A percentile compares a stretch with the other conserved stretches of the same genome.
Evolutionary conservation across 176 grass and related monocot species (phyloP).

Genomic region (Ensete glaucum): DNA sequence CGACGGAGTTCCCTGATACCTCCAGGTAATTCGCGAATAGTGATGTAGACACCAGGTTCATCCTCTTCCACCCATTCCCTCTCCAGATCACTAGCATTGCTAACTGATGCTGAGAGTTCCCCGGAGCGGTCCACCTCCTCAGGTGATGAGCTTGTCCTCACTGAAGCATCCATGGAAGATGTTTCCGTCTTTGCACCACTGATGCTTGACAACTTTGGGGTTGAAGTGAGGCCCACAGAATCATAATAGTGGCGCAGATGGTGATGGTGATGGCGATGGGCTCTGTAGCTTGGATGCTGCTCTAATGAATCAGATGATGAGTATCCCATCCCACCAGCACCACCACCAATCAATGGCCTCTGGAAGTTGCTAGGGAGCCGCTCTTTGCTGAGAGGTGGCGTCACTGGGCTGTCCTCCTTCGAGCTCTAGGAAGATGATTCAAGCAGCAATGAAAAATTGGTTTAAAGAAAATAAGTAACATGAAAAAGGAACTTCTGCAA

Average conservation of each 20-base stretch:
- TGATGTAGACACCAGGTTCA: slow-evolving; percentile 92
- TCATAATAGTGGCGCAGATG: slow-evolving; percentile 42
- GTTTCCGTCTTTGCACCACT: slow-evolving; percentile 78
- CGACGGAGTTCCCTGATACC: slow-evolving; percentile 80
- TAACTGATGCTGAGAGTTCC: slow-evolving; percentile 66
- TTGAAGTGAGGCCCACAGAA: slow-evolving; percentile 39
- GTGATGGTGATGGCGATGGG: slow-evolving; percentile 27
- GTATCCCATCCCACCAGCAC: slow-evolving; percentile 32
- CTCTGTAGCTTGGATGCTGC: slow-evolving; percentile 24
- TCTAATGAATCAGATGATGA: slow-evolving; percentile 87
- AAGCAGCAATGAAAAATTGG: not conserved
- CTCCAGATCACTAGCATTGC: slow-evolving; percentile 87
- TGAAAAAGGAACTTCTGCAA: too few species aligned
- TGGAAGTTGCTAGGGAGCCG: slow-evolving; percentile 47
- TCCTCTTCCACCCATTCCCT: slow-evolving; percentile 97
- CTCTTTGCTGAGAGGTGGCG: slow-evolving; percentile 72
- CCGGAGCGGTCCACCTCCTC: slow-evolving; percentile 65
- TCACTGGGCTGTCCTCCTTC: slow-evolving; percentile 61
- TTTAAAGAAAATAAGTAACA: not conserved
- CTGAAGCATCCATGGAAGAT: slow-evolving; percentile 59
- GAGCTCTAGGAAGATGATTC: slow-evolving; percentile 37
- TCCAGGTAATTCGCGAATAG: slow-evolving; percentile 65
- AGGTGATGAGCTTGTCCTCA: slow-evolving; percentile 70
- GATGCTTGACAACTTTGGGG: slow-evolving; percentile 88
- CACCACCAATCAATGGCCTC: slow-evolving; percentile 18